Conservation (phyloP, 2,329 filamentous ascomycete species). For the Epichloe hybrida region DNA sequence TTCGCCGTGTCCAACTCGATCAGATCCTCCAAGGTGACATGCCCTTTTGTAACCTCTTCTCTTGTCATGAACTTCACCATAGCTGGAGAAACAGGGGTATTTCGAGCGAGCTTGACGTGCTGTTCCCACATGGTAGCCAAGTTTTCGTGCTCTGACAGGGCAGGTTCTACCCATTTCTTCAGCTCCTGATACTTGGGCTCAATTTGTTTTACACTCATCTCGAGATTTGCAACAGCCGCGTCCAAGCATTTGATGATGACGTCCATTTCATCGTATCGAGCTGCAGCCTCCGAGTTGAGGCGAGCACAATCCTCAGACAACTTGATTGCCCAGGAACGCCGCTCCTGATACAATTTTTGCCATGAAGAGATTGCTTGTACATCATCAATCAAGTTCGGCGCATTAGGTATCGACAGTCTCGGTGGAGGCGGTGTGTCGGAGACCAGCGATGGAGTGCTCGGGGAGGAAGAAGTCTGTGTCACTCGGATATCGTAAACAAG, state of each 20-base stretch:
- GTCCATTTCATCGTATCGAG: constrained; percentile 58
- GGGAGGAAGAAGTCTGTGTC: constrained; percentile 42
- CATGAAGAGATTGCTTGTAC: constrained; percentile 75
- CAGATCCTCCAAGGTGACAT: constrained; percentile 57
- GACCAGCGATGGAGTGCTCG: constrained; percentile 28
- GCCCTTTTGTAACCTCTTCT: constrained; percentile 29
- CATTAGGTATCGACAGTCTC: constrained; percentile 44
- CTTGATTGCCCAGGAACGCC: constrained; percentile 64
- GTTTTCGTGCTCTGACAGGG: constrained; percentile 53
- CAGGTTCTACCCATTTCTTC: constrained; percentile 54
- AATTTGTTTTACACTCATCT: constrained; percentile 57
- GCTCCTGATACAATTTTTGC: constrained; percentile 71
- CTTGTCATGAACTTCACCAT: constrained; percentile 55
- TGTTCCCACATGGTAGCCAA: constrained; percentile 54
- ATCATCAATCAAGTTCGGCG: constrained; percentile 73
- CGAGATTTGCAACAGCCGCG: constrained; percentile 75
- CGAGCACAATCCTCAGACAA: constrained; percentile 55
- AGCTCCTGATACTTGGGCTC: constrained; percentile 60
- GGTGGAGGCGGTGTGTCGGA: constrained; percentile 37
- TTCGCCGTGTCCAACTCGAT: constrained; percentile 61
- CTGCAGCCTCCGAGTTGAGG: constrained; percentile 48
- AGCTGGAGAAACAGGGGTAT: constrained; percentile 48
- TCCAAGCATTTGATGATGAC: constrained; percentile 69
- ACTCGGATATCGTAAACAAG: constrained; percentile 82
- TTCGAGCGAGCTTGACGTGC: constrained; percentile 50